A percentile compares a stretch with the other conserved stretches of the same genome.
Evolutionary conservation across 768 basidiomycete genomes (phyloP).

Genomic region (Rhizopogon vesiculosus): DNA sequence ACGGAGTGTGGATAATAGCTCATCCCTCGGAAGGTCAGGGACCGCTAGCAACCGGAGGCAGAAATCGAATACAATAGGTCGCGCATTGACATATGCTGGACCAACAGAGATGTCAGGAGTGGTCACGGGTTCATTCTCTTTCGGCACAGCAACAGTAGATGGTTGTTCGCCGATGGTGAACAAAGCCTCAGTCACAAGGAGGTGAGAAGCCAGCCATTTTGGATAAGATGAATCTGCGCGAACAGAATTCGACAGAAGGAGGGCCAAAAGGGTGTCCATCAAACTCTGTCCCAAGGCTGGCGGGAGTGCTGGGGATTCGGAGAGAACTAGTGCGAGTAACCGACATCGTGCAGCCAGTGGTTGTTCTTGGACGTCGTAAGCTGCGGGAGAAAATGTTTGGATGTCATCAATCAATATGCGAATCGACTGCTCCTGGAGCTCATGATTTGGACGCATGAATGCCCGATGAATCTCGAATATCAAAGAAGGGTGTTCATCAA

Average conservation of each 20-base stretch:
- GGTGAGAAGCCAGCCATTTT: conserved; percentile 82
- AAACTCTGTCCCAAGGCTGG: conserved; percentile 51
- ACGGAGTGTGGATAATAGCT: conserved; percentile 76
- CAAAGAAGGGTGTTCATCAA: conserved; percentile 83
- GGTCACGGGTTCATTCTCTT: conserved; percentile 61
- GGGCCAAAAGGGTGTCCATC: conserved; percentile 64
- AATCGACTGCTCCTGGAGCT: conserved; percentile 62
- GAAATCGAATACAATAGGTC: conserved; percentile 67
- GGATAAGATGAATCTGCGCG: conserved; percentile 59
- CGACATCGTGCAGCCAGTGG: conserved; percentile 79
- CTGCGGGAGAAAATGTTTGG: conserved; percentile 57
- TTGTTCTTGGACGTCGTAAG: conserved; percentile 69
- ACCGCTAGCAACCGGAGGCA: conserved; percentile 67
- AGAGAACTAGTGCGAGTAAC: conserved; percentile 77
- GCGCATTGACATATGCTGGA: conserved; percentile 57
- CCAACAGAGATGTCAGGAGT: conserved; percentile 51
- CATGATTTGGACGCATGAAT: conserved; percentile 61
- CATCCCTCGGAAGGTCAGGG: conserved; percentile 66
- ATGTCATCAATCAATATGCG: conserved; percentile 75
- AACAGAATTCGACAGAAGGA: conserved; percentile 55
- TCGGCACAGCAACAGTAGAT: conserved; percentile 56
- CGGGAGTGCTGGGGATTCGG: conserved; percentile 64
- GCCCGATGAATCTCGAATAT: conserved; percentile 86
- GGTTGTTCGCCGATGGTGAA: conserved; percentile 76
- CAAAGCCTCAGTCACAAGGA: conserved; percentile 83